Conservation (phyloP, 176 grass and related monocot species). For the Neostapfia colusana region DNA sequence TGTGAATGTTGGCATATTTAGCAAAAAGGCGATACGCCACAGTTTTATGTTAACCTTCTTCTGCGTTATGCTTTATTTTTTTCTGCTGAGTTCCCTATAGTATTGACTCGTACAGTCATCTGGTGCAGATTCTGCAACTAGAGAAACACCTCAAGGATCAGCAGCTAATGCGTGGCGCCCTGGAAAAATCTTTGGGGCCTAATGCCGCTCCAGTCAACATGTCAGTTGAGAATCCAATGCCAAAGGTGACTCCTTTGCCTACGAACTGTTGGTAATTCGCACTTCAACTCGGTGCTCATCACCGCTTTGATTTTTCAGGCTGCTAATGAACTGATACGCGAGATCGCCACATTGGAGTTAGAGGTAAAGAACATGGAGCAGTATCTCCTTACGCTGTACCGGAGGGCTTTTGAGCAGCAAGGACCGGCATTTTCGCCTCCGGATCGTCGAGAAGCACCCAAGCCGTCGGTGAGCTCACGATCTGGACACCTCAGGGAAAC, state of each 20-base stretch:
- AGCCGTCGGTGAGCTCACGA: conserved; percentile 21
- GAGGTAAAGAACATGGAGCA: conserved; percentile 99
- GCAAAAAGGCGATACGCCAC: background rate
- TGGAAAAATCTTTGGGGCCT: conserved; percentile 81
- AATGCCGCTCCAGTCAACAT: conserved; percentile 49
- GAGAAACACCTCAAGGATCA: conserved; percentile 86
- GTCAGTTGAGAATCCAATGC: conserved; percentile 68
- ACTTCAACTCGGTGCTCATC: conserved; percentile 11
- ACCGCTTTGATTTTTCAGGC: conserved; percentile 43
- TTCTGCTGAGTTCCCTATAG: background rate
- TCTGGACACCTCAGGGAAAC: conserved; percentile 29
- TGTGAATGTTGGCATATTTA: background rate
- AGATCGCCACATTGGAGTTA: conserved; percentile 81
- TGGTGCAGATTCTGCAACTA: conserved; percentile 74
- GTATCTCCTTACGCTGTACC: conserved; percentile 86
- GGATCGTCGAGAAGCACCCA: conserved; percentile 23
- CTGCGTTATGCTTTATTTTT: background rate
- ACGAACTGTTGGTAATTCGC: background rate
- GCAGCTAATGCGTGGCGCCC: conserved; percentile 57
- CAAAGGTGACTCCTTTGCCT: conserved; percentile 52
- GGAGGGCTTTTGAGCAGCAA: conserved; percentile 87
- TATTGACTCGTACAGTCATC: conserved; percentile 18
- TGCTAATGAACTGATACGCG: conserved; percentile 84
- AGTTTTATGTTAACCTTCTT: background rate
- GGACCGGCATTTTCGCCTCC: conserved; percentile 50